These are phyloP conservation scores for Citrullus colocynthis DNA, from an alignment of 306 rosid species.

Conservation along the genomic window DNA sequence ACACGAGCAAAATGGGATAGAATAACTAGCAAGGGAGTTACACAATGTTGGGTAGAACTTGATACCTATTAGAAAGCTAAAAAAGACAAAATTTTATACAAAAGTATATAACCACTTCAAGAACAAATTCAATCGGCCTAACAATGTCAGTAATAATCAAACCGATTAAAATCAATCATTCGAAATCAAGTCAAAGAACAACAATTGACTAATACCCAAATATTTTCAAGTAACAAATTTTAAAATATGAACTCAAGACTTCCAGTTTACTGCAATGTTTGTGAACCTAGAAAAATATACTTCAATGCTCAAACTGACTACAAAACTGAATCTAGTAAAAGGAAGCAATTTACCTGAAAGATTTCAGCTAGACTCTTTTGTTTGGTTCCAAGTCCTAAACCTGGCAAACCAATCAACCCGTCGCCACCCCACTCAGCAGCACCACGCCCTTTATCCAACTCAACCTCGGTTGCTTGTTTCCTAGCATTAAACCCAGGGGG, in stretches of 20 bases:
- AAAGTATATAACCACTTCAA: neutral
- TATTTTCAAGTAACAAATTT: neutral
- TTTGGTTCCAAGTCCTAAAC: slow-evolving; percentile 71
- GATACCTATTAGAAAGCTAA: neutral
- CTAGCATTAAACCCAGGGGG: slow-evolving; percentile 66
- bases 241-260: neutral
- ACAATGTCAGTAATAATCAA: neutral
- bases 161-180: neutral
- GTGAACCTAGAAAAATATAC: neutral
- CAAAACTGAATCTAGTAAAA: neutral
- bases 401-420: slow-evolving; percentile 75
- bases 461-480: slow-evolving; percentile 46
- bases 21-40: neutral
- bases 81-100: neutral
- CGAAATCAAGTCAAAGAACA: neutral
- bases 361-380: slow-evolving; percentile 84
- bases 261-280: neutral
- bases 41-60: neutral
- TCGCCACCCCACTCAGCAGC: slow-evolving; percentile 74
- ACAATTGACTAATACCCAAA: neutral
- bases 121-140: neutral
- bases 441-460: slow-evolving; percentile 37
- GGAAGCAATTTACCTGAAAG: slow-evolving; percentile 59
- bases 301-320: neutral
- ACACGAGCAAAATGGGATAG: too few species aligned